phyloP scores from a whole-genome alignment of 306 rosid species.

The Prunus fruticosa region DNA sequence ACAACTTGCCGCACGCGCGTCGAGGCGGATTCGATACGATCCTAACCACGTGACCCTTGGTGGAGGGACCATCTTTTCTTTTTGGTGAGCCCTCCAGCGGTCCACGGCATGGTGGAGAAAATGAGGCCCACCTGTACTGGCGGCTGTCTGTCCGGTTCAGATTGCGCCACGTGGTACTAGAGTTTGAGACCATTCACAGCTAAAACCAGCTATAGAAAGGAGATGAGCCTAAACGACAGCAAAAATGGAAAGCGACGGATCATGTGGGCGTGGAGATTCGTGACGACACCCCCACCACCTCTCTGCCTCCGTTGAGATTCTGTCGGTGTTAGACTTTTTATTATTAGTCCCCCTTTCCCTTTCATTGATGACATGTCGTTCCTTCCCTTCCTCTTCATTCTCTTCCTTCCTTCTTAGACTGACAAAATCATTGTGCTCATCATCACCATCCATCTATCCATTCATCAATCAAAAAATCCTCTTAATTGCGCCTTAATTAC shows the following conservation, averaged over 20 bases:
- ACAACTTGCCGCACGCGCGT: neutral
- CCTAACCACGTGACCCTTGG: neutral
- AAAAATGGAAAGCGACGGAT: slow-evolving; percentile 4
- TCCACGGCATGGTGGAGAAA: neutral
- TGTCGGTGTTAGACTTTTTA: slow-evolving; percentile 11
- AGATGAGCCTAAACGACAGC: neutral
- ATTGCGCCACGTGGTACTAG: neutral
- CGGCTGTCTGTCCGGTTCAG: neutral
- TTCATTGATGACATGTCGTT: neutral
- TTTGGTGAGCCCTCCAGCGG: neutral
- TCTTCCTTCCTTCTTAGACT: neutral
- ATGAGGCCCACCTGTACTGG: slow-evolving; percentile 1
- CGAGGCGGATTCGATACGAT: slow-evolving; percentile 6
- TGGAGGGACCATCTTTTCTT: neutral
- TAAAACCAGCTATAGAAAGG: neutral
- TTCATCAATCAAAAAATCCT: neutral
- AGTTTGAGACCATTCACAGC: neutral
- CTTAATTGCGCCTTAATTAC: neutral
- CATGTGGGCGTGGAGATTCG: slow-evolving; percentile 22
- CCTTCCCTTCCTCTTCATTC: neutral
- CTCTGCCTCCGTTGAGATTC: slow-evolving; percentile 5
- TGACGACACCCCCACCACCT: neutral
- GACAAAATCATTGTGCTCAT: neutral
- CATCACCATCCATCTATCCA: neutral
- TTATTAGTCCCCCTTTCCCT: neutral